Conservation (phyloP, 345 rosid genomes). For the Theobroma cacao region DNA sequence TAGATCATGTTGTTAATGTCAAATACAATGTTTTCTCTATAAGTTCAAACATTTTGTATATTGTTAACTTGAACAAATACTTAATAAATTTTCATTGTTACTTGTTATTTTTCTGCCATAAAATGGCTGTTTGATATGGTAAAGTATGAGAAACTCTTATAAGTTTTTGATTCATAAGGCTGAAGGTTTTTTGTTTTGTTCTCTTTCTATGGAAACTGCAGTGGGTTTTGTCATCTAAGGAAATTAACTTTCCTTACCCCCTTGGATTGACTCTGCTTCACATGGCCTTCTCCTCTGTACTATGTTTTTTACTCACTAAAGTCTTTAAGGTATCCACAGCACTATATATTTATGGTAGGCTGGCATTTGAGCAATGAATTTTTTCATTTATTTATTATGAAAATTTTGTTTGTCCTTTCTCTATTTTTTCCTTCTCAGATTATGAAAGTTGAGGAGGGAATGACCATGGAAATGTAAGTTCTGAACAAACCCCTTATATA, state of each 20-base stretch:
- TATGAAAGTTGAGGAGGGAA: conserved; percentile 89
- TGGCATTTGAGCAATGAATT: background rate
- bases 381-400: background rate
- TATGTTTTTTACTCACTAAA: conserved; percentile 81
- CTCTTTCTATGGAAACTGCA: conserved; percentile 35
- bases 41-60: background rate
- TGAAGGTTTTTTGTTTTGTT: conserved; percentile 9
- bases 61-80: background rate
- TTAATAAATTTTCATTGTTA: background rate
- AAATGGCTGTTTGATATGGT: background rate
- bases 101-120: background rate
- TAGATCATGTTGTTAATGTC: background rate
- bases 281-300: conserved; percentile 85
- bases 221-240: conserved; percentile 98
- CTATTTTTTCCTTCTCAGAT: conserved; percentile 39
- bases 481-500: conserved; percentile 1
- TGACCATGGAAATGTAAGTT: conserved; percentile 92
- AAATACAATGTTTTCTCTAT: background rate
- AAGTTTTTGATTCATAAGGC: background rate
- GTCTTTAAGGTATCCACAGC: conserved; percentile 63
- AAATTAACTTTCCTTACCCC: conserved; percentile 93
- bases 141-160: background rate
- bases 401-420: background rate
- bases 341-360: conserved; percentile 5
- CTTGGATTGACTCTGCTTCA: conserved; percentile 96